Base-by-base conservation (phyloP, 352 stramenopile species). In the Globisporangium nodosum region DNA sequence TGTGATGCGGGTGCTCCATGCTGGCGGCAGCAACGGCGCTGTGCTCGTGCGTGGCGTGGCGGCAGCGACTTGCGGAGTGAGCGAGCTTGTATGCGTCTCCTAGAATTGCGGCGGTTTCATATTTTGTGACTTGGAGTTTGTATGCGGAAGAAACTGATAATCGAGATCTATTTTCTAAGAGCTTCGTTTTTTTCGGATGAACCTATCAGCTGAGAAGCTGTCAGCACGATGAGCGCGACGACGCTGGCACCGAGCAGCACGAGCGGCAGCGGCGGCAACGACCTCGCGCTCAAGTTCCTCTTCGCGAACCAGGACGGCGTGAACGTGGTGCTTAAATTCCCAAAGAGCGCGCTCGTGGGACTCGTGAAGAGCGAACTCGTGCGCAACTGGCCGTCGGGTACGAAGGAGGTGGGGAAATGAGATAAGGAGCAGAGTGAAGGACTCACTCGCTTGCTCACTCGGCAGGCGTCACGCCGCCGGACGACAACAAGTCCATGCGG, bases 291-390 rank as follows among this genome's bases (percentile, higher is more conserved):
- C 60, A 90, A 89, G 66, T 94, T 94, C 58, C 74, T 94, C 27
- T 94, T 94, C 61, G 85, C 85, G 33, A 90, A 92, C 65, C 72
- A 87, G 49, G 85, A 94, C 52, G 82, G 82, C 56, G 78, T 90
- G 48, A 63, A 80, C 54, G 75, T 90, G 30, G 66, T 83, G 58
- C 64, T 94, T 54, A 63, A 60, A 13, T 90, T 90, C 62, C 49
- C 68, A 43, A 85, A 71, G 64, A 53, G 51, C 33, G 59, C 71
- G 54, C 63, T 71, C 2, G 78, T 93, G 49, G 60, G 70, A 8
- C 61, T 78, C 31, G 79, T 90, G 59, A 94, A 93, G 73, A 56
- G 56, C 21, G 61, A 82, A 55, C 73, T 94, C 47, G 76, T 89
- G 71, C 64, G 65, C 31, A 79, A 76, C 43, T 94, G 85, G 85